Conservation (phyloP, 2,329 filamentous ascomycete species). For the Teratosphaeriaceae sp. region DNA sequence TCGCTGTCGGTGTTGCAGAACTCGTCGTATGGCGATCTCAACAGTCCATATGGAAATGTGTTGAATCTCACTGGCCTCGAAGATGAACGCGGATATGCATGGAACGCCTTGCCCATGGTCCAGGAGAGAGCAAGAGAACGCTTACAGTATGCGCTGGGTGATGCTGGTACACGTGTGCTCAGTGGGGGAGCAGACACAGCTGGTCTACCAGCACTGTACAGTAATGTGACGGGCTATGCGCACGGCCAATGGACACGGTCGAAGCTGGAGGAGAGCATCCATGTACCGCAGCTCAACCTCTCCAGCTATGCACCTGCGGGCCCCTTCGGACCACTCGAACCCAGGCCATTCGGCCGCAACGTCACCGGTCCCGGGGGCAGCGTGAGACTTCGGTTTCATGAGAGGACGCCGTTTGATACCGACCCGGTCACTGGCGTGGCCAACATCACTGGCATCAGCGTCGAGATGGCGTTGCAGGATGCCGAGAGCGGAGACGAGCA, state of each 20-base stretch:
- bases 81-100: conserved; percentile 66
- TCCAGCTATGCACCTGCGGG: conserved; percentile 56
- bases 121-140: conserved; percentile 58
- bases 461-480: conserved; percentile 66
- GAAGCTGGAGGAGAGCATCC: conserved; percentile 41
- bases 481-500: conserved; percentile 64
- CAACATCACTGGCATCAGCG: conserved; percentile 62
- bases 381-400: conserved; percentile 62
- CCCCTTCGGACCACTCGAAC: conserved; percentile 49
- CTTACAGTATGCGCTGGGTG: conserved; percentile 35
- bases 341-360: conserved; percentile 66
- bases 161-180: conserved; percentile 22
- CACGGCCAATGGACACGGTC: conserved; percentile 68
- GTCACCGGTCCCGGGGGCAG: conserved; percentile 66
- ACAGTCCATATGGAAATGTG: conserved; percentile 36
- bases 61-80: conserved; percentile 65
- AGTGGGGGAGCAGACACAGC: conserved; percentile 34
- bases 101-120: conserved; percentile 65
- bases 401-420: conserved; percentile 36
- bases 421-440: conserved; percentile 32
- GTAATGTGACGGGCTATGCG: conserved; percentile 70
- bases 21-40: conserved; percentile 46
- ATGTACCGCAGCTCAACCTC: conserved; percentile 40
- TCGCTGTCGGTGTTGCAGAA: conserved; percentile 45
- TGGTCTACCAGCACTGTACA: conserved; percentile 56